Evolutionary conservation across 2,329 filamentous ascomycete species (phyloP).

Genomic region (Fusarium falciforme): DNA sequence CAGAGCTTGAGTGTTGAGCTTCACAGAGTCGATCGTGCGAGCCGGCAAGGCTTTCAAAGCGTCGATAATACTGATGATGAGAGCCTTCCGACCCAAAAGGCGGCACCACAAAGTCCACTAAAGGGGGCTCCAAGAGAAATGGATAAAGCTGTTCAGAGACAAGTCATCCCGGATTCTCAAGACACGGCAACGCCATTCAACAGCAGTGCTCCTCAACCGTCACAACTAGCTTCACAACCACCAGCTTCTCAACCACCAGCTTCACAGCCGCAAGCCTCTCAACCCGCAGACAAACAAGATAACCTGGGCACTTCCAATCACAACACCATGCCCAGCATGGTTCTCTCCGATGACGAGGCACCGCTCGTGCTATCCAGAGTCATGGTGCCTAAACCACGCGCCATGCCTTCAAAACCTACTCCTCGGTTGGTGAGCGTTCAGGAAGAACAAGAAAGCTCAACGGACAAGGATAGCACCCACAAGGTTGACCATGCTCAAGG

Average conservation of each 20-base stretch:
- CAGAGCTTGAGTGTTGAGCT: constrained; percentile 28
- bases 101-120: background rate
- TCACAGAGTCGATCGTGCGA: constrained; percentile 5
- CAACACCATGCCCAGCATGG: constrained; percentile 25
- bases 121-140: background rate
- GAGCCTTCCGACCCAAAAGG: background rate
- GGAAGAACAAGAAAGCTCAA: background rate
- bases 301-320: background rate
- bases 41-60: constrained; percentile 16
- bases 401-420: background rate
- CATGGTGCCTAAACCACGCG: constrained; percentile 1
- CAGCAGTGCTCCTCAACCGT: constrained; percentile 33
- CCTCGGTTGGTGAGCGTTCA: background rate
- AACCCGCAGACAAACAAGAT: background rate
- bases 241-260: background rate
- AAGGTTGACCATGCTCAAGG: background rate
- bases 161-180: constrained; percentile 46
- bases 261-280: constrained; percentile 7
- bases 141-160: background rate
- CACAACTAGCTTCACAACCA: constrained; percentile 9
- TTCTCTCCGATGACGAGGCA: constrained; percentile 52
- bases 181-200: constrained; percentile 38
- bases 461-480: background rate
- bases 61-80: constrained; percentile 18
- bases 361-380: constrained; percentile 42